phyloP scores from a whole-genome alignment of 768 basidiomycete genomes.

The Lentinus tigrinus region DNA sequence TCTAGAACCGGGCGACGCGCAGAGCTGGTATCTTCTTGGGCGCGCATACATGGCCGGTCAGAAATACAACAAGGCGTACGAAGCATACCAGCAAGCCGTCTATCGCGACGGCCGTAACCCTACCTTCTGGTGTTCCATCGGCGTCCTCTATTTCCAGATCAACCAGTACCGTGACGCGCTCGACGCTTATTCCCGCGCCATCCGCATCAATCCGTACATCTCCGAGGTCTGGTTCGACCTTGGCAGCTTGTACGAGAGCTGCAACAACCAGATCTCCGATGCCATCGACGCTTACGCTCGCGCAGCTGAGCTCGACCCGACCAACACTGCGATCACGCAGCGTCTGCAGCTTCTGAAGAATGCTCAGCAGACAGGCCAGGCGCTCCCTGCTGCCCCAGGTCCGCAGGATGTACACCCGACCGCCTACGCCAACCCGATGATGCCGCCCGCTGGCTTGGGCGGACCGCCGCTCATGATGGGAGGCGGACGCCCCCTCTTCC shows the following conservation, averaged over 20 bases:
- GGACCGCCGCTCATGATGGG: slow-evolving; percentile 70
- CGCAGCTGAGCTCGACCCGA: slow-evolving; percentile 90
- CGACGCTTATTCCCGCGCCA: slow-evolving; percentile 97
- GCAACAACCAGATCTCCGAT: slow-evolving; percentile 98
- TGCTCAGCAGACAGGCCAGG: slow-evolving; percentile 72
- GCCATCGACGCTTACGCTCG: slow-evolving; percentile 98
- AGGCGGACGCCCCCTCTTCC: slow-evolving; percentile 55
- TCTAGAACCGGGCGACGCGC: slow-evolving; percentile 89
- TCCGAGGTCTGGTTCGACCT: slow-evolving; percentile 96
- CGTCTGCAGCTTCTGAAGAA: slow-evolving; percentile 76
- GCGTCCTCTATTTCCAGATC: slow-evolving; percentile 98
- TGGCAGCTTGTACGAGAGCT: slow-evolving; percentile 94
- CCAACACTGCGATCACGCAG: slow-evolving; percentile 78
- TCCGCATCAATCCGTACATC: slow-evolving; percentile 98
- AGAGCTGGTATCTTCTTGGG: slow-evolving; percentile 98
- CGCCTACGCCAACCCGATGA: slow-evolving; percentile 80
- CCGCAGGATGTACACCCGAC: slow-evolving; percentile 97
- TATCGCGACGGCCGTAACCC: slow-evolving; percentile 99
- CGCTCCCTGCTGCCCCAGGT: slow-evolving; percentile 83
- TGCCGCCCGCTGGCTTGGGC: slow-evolving; percentile 63
- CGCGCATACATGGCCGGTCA: slow-evolving; percentile 98
- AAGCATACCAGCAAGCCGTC: slow-evolving; percentile 98
- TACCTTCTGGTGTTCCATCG: slow-evolving; percentile 99
- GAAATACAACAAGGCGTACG: slow-evolving; percentile 99
- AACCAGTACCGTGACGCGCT: slow-evolving; percentile 99